Evolutionary conservation across 106 monocot species (phyloP), one percentile per base, ranked within the genome.

Genomic region (Platanthera zijinensis): DNA sequence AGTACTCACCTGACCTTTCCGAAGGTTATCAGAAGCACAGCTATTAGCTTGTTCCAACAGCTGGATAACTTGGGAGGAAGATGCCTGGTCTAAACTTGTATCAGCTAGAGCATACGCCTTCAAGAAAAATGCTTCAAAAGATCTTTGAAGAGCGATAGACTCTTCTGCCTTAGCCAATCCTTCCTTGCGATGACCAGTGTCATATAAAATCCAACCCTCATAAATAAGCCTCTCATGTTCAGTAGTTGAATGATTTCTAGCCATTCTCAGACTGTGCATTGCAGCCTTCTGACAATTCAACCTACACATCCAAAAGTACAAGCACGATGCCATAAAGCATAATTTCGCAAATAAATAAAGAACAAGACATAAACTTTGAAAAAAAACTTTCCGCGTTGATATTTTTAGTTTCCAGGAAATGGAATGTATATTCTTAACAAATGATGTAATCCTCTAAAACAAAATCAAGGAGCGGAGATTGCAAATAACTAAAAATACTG

Each of bases 181-280:
- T 83, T 99, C 99, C 67, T 94, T 92, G 59, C 86, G 85, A 68
- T 99, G 88, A 46, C 99, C 94, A 72, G 92, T 99, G 80, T 99
- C 99, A 81, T 99, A 99, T 50, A 99, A 78, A 83, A 99, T 94
- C 94, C 94, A 94, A 52, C 99, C 99, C 81, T 99, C 99, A 83
- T 99, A 99, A 22, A 99, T 89, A 76, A 99, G 94, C 84, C 88
- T 86, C 83, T 99, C 99, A 66, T 99, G 78, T 71, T 90, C 90
- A 77, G 88, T 75, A 17, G 76, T 71, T 51, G 99, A 92, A 85
- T 89, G 64, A 76, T 99, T 99, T 62, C 90, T 73, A 46, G 99
- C 99, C 86, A 85, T 50, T 0, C 94, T 81, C 79, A 99, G 78
- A 74, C 99, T 92, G 25, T 83, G 86, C 99, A 99, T 95, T 54